Conservation (phyloP, 2,329 filamentous ascomycete species). For the Fusarium sp. region DNA sequence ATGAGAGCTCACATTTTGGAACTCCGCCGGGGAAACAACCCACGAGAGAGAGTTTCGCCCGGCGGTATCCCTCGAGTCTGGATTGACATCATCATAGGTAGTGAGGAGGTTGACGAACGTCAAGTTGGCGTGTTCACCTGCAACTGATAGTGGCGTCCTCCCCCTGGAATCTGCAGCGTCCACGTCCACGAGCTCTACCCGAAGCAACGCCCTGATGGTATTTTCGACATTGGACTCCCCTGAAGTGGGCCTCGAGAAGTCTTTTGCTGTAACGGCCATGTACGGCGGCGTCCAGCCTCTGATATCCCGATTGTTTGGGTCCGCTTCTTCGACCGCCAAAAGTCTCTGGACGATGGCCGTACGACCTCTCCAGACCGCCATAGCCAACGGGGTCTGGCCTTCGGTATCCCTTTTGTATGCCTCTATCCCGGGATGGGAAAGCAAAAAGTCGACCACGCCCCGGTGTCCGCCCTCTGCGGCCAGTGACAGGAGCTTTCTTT, state of each 20-base stretch:
- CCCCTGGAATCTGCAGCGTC: neutral
- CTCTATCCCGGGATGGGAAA: neutral
- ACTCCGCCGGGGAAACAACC: neutral
- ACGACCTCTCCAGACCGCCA: neutral
- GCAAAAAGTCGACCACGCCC: neutral
- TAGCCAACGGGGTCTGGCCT: neutral
- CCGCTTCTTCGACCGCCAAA: neutral
- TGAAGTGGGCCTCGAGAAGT: no score
- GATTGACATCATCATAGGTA: neutral
- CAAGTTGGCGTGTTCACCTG: neutral
- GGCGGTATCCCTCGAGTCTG: neutral
- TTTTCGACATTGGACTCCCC: neutral
- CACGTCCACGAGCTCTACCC: neutral
- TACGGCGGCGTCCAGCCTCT: neutral
- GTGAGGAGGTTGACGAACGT: neutral
- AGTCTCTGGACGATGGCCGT: neutral
- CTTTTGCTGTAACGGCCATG: neutral
- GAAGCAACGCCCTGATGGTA: neutral
- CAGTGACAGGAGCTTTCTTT: neutral
- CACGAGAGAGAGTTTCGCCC: neutral
- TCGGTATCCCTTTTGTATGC: neutral
- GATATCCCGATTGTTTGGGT: neutral
- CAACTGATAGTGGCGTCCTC: neutral
- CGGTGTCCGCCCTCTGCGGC: neutral
- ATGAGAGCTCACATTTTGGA: no score